A percentile compares a stretch with the other conserved stretches of the same genome.
Evolutionary conservation across 345 rosid species (phyloP).

Genomic region (Brassica incana): DNA sequence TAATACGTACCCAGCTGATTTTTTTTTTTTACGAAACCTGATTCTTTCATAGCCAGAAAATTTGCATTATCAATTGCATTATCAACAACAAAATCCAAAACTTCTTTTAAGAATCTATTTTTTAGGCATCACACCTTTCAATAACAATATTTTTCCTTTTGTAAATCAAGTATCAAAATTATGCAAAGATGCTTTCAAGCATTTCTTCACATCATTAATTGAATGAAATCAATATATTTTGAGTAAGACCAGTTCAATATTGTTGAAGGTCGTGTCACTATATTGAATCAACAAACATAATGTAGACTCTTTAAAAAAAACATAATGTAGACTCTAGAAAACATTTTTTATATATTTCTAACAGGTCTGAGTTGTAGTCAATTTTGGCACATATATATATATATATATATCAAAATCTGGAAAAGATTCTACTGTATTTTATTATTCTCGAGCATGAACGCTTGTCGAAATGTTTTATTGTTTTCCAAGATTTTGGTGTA

Average conservation of each 20-base stretch:
- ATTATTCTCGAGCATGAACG: constrained; percentile 14
- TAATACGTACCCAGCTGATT: neutral
- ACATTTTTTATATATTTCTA: neutral
- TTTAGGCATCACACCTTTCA: neutral
- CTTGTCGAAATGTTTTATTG: neutral
- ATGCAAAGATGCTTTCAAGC: neutral
- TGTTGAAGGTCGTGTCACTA: neutral
- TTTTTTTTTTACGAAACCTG: neutral
- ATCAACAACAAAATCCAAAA: neutral
- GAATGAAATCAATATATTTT: neutral
- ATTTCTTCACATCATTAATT: neutral
- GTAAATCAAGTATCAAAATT: neutral
- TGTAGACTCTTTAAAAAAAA: neutral
- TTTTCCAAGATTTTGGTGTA: neutral
- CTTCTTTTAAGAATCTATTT: neutral
- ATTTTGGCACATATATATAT: neutral
- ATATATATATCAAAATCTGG: neutral
- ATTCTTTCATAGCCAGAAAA: neutral
- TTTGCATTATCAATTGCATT: neutral
- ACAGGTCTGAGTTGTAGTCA: neutral
- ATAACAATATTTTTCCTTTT: neutral
- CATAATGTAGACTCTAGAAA: neutral
- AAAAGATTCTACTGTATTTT: neutral
- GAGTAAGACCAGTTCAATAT: constrained; percentile 1
- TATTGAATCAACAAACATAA: neutral